A percentile compares a stretch with the other conserved stretches of the same genome.
Evolutionary conservation across 2,329 filamentous ascomycete genomes (phyloP).

Genomic region (Thielaviopsis punctulata): DNA sequence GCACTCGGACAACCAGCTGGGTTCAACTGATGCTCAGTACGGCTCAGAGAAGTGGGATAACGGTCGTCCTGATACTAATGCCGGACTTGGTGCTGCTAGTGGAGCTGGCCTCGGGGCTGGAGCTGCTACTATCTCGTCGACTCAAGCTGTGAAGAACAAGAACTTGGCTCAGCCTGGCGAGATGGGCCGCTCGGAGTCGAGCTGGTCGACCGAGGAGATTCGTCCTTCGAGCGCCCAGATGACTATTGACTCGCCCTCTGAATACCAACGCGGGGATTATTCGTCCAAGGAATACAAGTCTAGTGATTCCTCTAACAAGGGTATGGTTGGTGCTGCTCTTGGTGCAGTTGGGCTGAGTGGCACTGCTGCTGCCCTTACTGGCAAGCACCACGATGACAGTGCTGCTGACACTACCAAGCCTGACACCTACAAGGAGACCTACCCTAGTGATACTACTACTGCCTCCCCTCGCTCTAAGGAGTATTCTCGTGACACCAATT

Average conservation of each 20-base stretch:
- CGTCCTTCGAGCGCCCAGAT: neutral
- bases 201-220: conserved; percentile 11
- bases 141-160: neutral
- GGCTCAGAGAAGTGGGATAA: conserved; percentile 3
- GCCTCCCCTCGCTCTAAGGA: neutral
- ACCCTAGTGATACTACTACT: neutral
- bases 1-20: neutral
- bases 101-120: neutral
- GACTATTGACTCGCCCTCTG: neutral
- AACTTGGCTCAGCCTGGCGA: neutral
- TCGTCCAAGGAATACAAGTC: neutral
- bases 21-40: neutral
- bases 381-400: neutral
- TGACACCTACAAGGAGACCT: neutral
- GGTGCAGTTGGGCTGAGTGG: neutral
- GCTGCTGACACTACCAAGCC: neutral
- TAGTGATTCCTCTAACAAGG: neutral
- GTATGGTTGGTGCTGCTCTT: neutral
- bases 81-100: neutral
- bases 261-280: neutral
- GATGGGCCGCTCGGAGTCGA: conserved; percentile 1
- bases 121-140: neutral
- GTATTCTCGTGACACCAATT: neutral
- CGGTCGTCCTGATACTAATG: neutral
- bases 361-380: neutral